Conservation (phyloP, 2,329 filamentous ascomycete genomes). For the Colletotrichum sp. region DNA sequence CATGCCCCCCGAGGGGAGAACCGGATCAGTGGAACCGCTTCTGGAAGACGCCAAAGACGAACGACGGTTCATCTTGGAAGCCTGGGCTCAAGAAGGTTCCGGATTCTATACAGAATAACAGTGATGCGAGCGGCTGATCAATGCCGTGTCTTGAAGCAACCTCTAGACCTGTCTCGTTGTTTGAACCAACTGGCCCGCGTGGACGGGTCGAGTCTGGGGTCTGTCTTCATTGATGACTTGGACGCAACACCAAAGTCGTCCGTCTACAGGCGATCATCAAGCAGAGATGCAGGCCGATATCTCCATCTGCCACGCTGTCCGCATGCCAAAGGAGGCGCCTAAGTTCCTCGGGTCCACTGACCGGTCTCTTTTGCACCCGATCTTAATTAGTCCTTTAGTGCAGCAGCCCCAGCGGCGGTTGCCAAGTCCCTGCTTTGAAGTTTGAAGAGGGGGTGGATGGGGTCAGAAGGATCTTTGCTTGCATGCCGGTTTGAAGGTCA, state of each 20-base stretch:
- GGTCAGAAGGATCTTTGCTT: not conserved
- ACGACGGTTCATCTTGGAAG: not conserved
- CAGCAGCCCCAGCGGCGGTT: not conserved
- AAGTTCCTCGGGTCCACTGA: not conserved
- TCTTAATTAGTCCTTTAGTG: not conserved
- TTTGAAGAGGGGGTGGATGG: not conserved
- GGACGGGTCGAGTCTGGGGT: not conserved
- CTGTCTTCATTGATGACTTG: not conserved
- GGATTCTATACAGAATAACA: not conserved
- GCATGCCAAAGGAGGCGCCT: conserved; percentile 5
- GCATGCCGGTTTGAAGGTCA: not conserved
- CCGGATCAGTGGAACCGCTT: conserved; percentile 7
- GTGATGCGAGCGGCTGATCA: not conserved
- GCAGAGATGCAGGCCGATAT: not conserved
- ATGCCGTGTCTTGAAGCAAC: not conserved
- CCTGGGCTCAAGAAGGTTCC: not conserved
- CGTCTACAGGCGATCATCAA: not conserved
- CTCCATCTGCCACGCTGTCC: not conserved
- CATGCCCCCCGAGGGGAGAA: conserved; percentile 1
- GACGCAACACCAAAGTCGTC: not conserved
- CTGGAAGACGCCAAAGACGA: not conserved
- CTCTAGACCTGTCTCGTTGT: not conserved
- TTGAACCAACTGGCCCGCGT: not conserved
- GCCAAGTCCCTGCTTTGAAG: not conserved
- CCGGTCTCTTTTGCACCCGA: not conserved